Conservation (phyloP, 345 rosid genomes). For the Citrus reticulata region DNA sequence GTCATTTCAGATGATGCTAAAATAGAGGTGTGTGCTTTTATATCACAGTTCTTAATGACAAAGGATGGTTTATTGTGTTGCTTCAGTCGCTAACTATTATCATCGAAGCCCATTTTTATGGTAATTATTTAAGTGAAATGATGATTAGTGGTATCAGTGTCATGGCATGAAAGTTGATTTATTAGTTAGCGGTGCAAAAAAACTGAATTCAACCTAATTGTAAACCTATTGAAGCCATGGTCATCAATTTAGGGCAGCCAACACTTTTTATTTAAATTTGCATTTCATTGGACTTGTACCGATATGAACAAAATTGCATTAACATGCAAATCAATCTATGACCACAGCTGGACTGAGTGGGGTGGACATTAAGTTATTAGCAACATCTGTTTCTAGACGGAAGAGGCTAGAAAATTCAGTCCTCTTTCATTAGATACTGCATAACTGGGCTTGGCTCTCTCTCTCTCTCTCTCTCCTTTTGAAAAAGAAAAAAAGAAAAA, state of each 20-base stretch:
- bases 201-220: background rate
- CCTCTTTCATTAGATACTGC: background rate
- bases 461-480: background rate
- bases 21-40: constrained; percentile 37
- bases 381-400: background rate
- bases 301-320: background rate
- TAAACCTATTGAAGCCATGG: background rate
- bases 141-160: background rate
- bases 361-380: background rate
- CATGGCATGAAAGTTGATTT: background rate
- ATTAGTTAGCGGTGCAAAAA: background rate
- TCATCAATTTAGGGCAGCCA: background rate
- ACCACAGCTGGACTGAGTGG: too few relatives aligned
- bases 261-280: background rate
- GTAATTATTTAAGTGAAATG: background rate
- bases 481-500: too few relatives aligned
- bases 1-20: constrained; percentile 36
- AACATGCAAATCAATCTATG: background rate
- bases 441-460: background rate
- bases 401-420: background rate
- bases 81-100: background rate
- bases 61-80: background rate
- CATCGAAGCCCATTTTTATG: constrained; percentile 3
- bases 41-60: background rate
- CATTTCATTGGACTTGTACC: background rate